phyloP scores from a whole-genome alignment of 1,139 yeast species.

The Sporopachydermia cereana region DNA sequence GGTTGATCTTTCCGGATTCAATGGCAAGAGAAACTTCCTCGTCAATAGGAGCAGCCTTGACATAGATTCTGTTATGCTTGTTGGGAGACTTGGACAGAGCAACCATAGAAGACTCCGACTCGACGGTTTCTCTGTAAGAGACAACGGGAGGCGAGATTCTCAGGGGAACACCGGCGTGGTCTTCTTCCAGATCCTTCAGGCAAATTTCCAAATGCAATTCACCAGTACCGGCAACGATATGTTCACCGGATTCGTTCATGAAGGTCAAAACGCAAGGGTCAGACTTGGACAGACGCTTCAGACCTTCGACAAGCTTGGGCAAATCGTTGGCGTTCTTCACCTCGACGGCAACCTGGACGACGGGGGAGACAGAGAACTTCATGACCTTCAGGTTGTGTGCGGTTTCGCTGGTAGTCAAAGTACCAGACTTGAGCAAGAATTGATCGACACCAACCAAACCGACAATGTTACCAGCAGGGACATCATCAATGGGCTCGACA shows the following conservation, averaged over 20 bases:
- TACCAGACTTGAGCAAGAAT: constrained; percentile 98
- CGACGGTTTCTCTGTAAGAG: constrained; percentile 97
- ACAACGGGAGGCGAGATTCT: constrained; percentile 97
- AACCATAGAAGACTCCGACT: constrained; percentile 83
- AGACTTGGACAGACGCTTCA: constrained; percentile 98
- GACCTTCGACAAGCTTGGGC: constrained; percentile 99
- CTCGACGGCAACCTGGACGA: constrained; percentile 98
- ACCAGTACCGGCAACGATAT: constrained; percentile 99
- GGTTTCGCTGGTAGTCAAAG: constrained; percentile 90
- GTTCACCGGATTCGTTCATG: constrained; percentile 96
- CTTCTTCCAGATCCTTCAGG: constrained; percentile 90
- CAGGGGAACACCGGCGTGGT: constrained; percentile 99
- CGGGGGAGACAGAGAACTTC: constrained; percentile 99
- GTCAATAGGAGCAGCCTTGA: constrained; percentile 90
- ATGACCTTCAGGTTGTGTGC: constrained; percentile 99
- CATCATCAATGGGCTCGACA: constrained; percentile 97
- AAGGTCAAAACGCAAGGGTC: constrained; percentile 94
- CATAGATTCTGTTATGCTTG: constrained; percentile 99
- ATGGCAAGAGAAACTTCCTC: constrained; percentile 91
- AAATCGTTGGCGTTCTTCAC: constrained; percentile 98
- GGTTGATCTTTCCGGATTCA: constrained; percentile 82
- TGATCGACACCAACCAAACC: constrained; percentile 99
- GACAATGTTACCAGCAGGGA: constrained; percentile 99
- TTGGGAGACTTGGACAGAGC: constrained; percentile 99
- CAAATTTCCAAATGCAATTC: constrained; percentile 99